Evolutionary conservation across 352 stramenopile genomes (phyloP).

Genomic region (Phytophthora sansomeana): DNA sequence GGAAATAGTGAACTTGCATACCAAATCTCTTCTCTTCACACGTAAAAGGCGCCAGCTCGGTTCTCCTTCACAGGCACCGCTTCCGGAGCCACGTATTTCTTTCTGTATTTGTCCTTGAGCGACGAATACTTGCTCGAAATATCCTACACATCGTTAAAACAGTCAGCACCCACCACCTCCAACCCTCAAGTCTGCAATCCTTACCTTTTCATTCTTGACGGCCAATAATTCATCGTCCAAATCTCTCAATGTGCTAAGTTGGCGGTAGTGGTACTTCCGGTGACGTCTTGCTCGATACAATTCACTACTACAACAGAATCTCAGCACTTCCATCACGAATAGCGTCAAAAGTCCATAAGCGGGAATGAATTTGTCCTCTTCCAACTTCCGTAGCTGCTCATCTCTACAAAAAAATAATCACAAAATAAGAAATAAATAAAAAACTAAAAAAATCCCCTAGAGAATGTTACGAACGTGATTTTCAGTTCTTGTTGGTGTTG

Average conservation of each 20-base stretch:
- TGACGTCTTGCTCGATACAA: slow-evolving; percentile 52
- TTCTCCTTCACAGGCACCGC: slow-evolving; percentile 35
- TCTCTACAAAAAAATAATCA: slow-evolving; percentile 37
- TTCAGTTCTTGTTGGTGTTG: slow-evolving; percentile 75
- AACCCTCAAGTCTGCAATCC: background rate
- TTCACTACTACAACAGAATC: slow-evolving; percentile 76
- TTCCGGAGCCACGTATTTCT: slow-evolving; percentile 72
- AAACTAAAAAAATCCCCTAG: slow-evolving; percentile 13
- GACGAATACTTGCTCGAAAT: slow-evolving; percentile 77
- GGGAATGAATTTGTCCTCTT: slow-evolving; percentile 74
- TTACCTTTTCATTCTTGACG: slow-evolving; percentile 76
- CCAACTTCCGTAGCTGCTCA: slow-evolving; percentile 58
- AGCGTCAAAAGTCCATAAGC: slow-evolving; percentile 69
- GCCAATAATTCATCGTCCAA: slow-evolving; percentile 77
- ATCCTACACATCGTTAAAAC: slow-evolving; percentile 42
- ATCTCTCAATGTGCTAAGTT: slow-evolving; percentile 62
- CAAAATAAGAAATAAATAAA: slow-evolving; percentile 8
- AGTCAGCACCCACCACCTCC: slow-evolving; percentile 1
- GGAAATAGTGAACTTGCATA: slow-evolving; percentile 19
- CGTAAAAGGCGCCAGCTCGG: slow-evolving; percentile 41
- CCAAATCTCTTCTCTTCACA: slow-evolving; percentile 29
- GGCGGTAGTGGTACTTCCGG: slow-evolving; percentile 67
- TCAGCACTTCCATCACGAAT: slow-evolving; percentile 73
- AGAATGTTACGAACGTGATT: slow-evolving; percentile 49
- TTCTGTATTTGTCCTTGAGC: slow-evolving; percentile 80